These are phyloP conservation scores for Marasmius sp. DNA, from an alignment of 1,284 basidiomycete species.

Conservation along the genomic window DNA sequence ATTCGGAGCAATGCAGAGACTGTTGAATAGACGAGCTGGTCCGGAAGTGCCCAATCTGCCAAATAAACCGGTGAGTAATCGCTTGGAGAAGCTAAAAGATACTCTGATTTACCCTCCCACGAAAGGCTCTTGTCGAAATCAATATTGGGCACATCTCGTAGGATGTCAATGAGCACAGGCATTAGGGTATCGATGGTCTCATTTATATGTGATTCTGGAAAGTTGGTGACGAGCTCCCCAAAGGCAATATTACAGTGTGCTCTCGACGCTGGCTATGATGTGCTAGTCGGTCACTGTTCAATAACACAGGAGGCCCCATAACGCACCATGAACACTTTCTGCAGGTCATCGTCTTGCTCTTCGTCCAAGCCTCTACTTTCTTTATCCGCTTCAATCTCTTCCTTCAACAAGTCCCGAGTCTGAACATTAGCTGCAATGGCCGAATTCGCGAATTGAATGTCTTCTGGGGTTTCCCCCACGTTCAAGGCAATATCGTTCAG, in stretches of 20 bases:
- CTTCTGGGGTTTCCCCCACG: conserved; percentile 49
- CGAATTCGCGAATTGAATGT: conserved; percentile 49
- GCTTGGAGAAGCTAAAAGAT: neutral
- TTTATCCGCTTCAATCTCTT: conserved; percentile 17
- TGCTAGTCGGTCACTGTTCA: conserved; percentile 3
- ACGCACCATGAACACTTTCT: conserved; percentile 61
- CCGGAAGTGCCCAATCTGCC: conserved; percentile 78
- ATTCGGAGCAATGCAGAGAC: conserved; percentile 72
- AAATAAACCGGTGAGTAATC: conserved; percentile 13
- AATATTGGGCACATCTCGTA: conserved; percentile 68
- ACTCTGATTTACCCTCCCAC: conserved; percentile 65
- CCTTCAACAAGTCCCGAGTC: conserved; percentile 26
- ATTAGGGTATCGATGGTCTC: conserved; percentile 49
- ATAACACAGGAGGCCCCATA: neutral
- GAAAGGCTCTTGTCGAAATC: conserved; percentile 76
- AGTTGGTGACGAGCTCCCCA: conserved; percentile 67
- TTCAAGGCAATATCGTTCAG: conserved; percentile 78
- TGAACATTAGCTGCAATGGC: conserved; percentile 64
- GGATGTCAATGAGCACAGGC: conserved; percentile 60
- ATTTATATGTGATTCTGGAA: conserved; percentile 53
- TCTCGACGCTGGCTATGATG: conserved; percentile 52
- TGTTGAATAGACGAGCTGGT: conserved; percentile 77
- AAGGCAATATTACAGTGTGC: conserved; percentile 79
- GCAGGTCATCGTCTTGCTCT: conserved; percentile 20
- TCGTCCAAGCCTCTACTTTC: conserved; percentile 19